These are phyloP conservation scores for Phragmites australis DNA, from an alignment of 176 grass and related monocot genomes.

Conservation along the genomic window DNA sequence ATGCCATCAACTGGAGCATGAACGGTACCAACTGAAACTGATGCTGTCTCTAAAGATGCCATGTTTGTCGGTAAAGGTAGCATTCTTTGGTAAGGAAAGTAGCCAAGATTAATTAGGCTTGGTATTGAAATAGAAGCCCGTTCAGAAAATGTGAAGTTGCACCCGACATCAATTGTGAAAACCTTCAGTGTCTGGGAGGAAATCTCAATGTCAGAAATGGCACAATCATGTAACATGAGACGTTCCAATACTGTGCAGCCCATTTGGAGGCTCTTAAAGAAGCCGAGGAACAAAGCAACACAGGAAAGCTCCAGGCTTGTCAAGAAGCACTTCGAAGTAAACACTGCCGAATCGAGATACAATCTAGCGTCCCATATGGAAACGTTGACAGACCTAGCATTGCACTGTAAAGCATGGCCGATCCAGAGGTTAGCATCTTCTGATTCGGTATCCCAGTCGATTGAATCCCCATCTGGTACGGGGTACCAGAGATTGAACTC, in stretches of 20 bases:
- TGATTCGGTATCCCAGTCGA: rapidly evolving
- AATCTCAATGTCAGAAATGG: not conserved
- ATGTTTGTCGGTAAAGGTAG: constrained; percentile 22
- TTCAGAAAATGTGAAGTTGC: not conserved
- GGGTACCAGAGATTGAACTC: too few relatives aligned
- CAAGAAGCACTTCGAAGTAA: constrained; percentile 9
- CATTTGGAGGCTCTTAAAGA: not conserved
- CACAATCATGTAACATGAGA: not conserved
- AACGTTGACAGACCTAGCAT: not conserved
- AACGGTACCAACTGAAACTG: not conserved
- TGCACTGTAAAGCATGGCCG: not conserved
- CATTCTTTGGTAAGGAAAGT: rapidly evolving
- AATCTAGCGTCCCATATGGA: rapidly evolving
- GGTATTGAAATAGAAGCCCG: not conserved
- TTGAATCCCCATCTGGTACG: not conserved
- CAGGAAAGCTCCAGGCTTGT: not conserved
- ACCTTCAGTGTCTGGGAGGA: constrained; percentile 17
- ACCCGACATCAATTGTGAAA: not conserved
- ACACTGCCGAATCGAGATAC: not conserved
- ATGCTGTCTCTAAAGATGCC: constrained; percentile 14
- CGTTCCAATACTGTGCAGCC: constrained; percentile 5
- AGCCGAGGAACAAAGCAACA: not conserved
- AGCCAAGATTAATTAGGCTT: not conserved
- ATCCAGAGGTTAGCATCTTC: constrained; percentile 15
- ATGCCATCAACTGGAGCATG: not conserved